Base-by-base conservation (phyloP, 257 asterid species). In the Agastache rugosa region DNA sequence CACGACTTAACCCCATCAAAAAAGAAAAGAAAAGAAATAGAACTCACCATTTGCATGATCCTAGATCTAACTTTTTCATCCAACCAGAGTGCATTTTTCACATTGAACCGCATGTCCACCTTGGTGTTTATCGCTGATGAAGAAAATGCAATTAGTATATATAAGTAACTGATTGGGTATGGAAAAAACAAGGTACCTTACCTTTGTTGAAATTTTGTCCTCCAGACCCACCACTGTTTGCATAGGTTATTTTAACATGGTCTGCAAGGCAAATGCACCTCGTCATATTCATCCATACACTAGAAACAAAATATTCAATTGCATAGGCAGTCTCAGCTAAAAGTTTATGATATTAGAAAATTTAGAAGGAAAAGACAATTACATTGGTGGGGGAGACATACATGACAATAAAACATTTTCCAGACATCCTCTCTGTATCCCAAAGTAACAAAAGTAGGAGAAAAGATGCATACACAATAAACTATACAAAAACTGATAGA, bases 101-200 rank as follows among this genome's bases (percentile, higher is more conserved):
- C 97, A 83, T 89, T 90, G 78, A 95, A 95, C 74, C 97, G 93
- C 99, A 95, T 95, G 83, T 95, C 98, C 74, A 95, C 93, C 91
- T 89, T 95, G 77, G 97, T 87, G 84, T 86, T 95, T 59, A 93
- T 89, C 77, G 92, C 81, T 83, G 70, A 73, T 11, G 48, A 55
- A 55, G 77, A 78, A 66, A 58, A 60, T 22, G 35, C 3, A 67
- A 70, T 69, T 56, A 66, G 79, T 16, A 16, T 20, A 62, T 20
- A 70, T 23, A 59, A 71, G 48, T 34, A 74, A 35, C 59, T 35
- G 42, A 55, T 50, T 12, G 55, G 23, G 55, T 62, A 60, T 11
- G 50, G 51, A 62, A 69, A 60, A 71, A 69, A 48, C 27, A 20
- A 72, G 81, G 76, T 65, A 63, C 23, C 68, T 29, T 11, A 90